A percentile compares a stretch with the other conserved stretches of the same genome.
Conservation (phyloP, 1,284 basidiomycete species). For the Earliella scabrosa region DNA sequence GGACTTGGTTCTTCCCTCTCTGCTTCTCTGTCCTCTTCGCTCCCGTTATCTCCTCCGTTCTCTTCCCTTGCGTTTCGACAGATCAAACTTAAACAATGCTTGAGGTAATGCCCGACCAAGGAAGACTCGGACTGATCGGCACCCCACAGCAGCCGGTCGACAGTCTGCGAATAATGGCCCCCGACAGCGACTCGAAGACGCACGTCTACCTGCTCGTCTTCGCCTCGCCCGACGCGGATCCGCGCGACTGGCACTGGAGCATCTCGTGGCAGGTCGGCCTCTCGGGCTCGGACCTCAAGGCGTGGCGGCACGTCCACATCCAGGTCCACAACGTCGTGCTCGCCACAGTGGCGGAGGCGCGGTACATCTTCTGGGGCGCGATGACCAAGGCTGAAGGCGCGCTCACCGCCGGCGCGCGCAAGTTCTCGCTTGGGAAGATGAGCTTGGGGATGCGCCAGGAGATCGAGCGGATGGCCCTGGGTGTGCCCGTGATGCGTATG, state of each 20-base stretch:
- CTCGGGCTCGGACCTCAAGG: not conserved
- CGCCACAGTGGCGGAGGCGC: not conserved
- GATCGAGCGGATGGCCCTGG: not conserved
- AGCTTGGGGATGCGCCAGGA: not conserved
- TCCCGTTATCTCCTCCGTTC: too few relatives aligned
- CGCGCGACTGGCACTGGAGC: constrained; percentile 2
- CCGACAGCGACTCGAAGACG: not conserved
- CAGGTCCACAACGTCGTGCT: not conserved
- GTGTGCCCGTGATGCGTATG: not conserved
- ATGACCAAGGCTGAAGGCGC: constrained; percentile 1
- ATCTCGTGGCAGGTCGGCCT: not conserved
- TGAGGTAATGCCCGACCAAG: constrained; percentile 2
- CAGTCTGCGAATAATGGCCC: not conserved
- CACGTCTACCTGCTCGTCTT: constrained; percentile 3
- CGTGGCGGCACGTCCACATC: constrained; percentile 1
- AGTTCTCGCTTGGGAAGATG: constrained; percentile 1
- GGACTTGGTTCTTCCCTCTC: not conserved
- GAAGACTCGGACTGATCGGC: not conserved
- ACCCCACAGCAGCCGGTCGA: not conserved
- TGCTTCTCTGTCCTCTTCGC: too few relatives aligned
- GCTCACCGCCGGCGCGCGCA: not conserved
- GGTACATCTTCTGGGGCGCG: constrained; percentile 1
- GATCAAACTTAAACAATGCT: too few relatives aligned
- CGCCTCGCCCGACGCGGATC: not conserved
- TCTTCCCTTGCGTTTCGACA: too few relatives aligned